Evolutionary conservation across 2,329 filamentous ascomycete species (phyloP), one percentile per base, ranked within the genome.

Genomic region (Fusarium nodosum): DNA sequence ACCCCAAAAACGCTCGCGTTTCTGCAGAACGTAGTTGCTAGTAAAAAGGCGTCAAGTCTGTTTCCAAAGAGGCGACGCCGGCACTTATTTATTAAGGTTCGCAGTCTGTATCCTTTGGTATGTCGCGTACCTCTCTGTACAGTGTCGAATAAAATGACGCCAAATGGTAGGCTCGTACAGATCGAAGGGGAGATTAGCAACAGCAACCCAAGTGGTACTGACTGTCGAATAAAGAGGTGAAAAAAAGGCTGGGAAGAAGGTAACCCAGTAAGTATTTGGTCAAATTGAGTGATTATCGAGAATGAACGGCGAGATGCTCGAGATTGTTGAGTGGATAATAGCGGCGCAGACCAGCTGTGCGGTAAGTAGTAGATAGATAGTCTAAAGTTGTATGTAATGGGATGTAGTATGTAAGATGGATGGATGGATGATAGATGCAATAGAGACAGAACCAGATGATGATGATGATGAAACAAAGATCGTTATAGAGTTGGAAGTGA

Each of bases 261-360:
- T 45, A 48, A 39, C 42, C 31, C 50, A 63, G 53, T 46, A 47
- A 53, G 44, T 46, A 20, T 46, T 60, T 47, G 36, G 54, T 30
- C 47, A 55, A 47, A 53, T 34, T 68, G 44, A 38, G 46, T 63
- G 41, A 55, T 60, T 64, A 50, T 69, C 44, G 64, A 45, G 52
- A 71, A 71, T 53, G 56, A 71, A 68, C 26, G 63, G 60, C 53
- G 47, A 46, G 52, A 45, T 71, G 67, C 57, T 62, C 62, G 57
- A 56, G 67, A 52, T 68, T 56, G 68, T 68, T 64, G 45, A 36
- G 54, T 47, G 30, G 30, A 28, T 53, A 69, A 34, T 58, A 69
- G 73, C 70, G 73, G 73, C 73, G 73, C 64, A 75, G 73, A 56
- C 73, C 73, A 75, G 73, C 73, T 75, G 71, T 72, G 70, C 71